A percentile compares a stretch with the other conserved stretches of the same genome.
These are phyloP conservation scores for Fusarium tupiense DNA, from an alignment of 2,329 filamentous ascomycete genomes.

Conservation along the genomic window DNA sequence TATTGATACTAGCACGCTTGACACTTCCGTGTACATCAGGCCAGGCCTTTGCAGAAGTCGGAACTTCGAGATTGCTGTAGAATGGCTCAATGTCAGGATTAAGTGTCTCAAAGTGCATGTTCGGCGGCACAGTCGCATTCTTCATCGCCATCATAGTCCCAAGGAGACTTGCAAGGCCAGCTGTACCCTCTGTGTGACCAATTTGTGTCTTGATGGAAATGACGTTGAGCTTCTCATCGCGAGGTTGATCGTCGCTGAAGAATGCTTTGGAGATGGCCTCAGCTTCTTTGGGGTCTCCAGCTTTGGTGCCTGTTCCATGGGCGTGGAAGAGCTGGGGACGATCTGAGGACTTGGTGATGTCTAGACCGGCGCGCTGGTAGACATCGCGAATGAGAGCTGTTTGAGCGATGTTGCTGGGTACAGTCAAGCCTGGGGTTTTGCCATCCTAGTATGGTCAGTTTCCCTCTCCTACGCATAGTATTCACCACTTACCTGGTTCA, in stretches of 20 bases:
- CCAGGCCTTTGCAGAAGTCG: background rate
- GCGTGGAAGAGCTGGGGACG: slow-evolving; percentile 15
- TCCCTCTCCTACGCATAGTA: rapidly evolving
- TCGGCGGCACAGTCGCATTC: background rate
- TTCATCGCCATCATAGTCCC: background rate
- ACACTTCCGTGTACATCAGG: background rate
- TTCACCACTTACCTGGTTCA: background rate
- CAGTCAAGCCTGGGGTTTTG: background rate
- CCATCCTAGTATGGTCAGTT: background rate
- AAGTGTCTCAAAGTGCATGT: background rate
- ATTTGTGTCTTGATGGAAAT: slow-evolving; percentile 17
- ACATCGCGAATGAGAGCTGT: background rate
- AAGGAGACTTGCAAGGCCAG: background rate
- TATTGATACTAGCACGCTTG: slow-evolving; percentile 3
- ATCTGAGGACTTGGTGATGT: background rate
- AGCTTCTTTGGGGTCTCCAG: slow-evolving; percentile 20
- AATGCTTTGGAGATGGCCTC: slow-evolving; percentile 8
- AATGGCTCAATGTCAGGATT: background rate
- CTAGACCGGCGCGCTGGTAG: background rate
- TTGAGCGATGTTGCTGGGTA: background rate
- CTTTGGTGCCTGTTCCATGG: slow-evolving; percentile 24
- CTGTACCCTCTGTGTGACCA: slow-evolving; percentile 15
- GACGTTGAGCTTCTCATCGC: background rate
- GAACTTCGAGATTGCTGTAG: background rate
- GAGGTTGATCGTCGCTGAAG: background rate